Evolutionary conservation across 768 basidiomycete genomes (phyloP).

Genomic region (Amanita jacksonii): DNA sequence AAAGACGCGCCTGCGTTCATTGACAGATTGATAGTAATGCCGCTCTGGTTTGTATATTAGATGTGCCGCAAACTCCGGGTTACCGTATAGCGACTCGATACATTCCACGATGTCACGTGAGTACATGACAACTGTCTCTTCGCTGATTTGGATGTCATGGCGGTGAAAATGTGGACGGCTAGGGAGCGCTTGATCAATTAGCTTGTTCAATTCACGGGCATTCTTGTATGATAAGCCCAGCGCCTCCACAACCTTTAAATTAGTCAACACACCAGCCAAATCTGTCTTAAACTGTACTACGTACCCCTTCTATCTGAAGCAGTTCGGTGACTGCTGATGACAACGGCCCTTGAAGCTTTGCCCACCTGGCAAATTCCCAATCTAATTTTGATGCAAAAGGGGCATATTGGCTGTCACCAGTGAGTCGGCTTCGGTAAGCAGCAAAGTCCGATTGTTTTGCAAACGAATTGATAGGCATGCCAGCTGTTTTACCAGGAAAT

Average conservation of each 20-base stretch:
- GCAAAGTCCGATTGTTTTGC: background rate
- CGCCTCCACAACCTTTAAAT: background rate
- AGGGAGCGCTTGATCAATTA: background rate
- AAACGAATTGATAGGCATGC: background rate
- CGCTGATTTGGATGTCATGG: background rate
- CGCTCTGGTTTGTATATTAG: background rate
- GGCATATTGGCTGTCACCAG: background rate
- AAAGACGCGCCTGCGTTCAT: conserved; percentile 8
- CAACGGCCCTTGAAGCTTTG: background rate
- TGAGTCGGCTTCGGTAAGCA: background rate
- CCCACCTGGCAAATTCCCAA: background rate
- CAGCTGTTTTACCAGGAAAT: background rate
- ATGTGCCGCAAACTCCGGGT: background rate
- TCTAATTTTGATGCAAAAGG: background rate
- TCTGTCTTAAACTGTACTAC: background rate
- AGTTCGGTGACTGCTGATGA: background rate
- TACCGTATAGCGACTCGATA: background rate
- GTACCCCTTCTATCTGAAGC: background rate
- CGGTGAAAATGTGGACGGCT: background rate
- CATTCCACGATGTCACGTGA: background rate
- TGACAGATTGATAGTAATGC: background rate
- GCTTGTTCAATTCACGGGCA: background rate
- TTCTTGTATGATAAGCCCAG: too few species aligned
- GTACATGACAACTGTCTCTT: background rate
- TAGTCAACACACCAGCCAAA: too few species aligned